Conservation (phyloP, 805 yeast species). For the Jamesozyma spencerorum region DNA sequence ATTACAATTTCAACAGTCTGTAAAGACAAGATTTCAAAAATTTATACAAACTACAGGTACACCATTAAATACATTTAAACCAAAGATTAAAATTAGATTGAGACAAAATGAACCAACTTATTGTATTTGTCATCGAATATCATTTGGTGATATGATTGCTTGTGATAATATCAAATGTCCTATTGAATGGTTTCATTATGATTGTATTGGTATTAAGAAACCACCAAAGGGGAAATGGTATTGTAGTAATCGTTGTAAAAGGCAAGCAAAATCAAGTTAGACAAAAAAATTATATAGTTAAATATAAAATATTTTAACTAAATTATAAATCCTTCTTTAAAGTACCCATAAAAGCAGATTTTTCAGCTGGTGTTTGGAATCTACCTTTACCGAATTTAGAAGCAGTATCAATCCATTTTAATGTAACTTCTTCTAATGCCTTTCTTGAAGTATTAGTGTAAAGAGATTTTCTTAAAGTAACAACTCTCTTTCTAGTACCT, state of each 20-base stretch:
- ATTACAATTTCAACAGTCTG: too few relatives aligned
- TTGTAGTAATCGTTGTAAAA: constrained; percentile 42
- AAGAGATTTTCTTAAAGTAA: constrained; percentile 97
- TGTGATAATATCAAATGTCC: constrained; percentile 75
- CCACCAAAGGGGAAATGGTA: constrained; percentile 66
- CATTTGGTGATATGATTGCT: constrained; percentile 77
- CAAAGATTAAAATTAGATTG: constrained; percentile 6
- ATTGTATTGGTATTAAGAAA: constrained; percentile 56
- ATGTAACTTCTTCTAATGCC: constrained; percentile 91
- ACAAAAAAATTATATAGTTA: constrained; percentile 1
- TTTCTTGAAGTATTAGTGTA: constrained; percentile 96
- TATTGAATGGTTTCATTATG: constrained; percentile 73
- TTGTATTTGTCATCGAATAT: constrained; percentile 39
- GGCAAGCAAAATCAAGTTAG: background rate
- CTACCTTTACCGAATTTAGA: constrained; percentile 99
- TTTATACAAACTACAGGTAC: too few relatives aligned
- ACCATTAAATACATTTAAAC: too few relatives aligned
- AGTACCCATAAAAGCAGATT: constrained; percentile 99
- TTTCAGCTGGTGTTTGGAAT: constrained; percentile 99
- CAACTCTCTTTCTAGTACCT: constrained; percentile 99
- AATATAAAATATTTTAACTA: constrained; percentile 1
- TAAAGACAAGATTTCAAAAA: too few relatives aligned
- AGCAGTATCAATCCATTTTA: constrained; percentile 99
- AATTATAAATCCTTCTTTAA: constrained; percentile 89
- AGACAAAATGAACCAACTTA: constrained; percentile 21